These are phyloP conservation scores for Melastoma malabathricum DNA, from an alignment of 345 rosid genomes.

Conservation along the genomic window DNA sequence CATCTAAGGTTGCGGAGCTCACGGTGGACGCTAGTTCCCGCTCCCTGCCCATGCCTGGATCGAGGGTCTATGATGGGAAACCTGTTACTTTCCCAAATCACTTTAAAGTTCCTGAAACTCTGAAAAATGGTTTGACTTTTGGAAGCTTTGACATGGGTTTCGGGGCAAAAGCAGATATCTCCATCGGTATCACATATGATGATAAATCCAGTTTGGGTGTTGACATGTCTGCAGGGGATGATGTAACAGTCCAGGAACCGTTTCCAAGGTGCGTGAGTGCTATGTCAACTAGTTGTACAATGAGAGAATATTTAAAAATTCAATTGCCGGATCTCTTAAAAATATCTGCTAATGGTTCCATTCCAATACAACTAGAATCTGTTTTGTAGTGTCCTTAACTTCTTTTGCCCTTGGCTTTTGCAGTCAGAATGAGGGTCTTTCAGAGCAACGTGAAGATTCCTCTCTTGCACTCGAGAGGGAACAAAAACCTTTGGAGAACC, in stretches of 20 bases:
- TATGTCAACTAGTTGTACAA: too few relatives aligned
- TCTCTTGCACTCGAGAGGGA: slow-evolving; percentile 19
- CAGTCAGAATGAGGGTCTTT: slow-evolving; percentile 26
- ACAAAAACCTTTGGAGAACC: slow-evolving; percentile 11
- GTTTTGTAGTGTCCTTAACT: background rate
- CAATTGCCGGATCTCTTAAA: too few relatives aligned
- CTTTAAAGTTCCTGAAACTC: slow-evolving; percentile 51
- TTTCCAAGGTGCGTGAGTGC: slow-evolving; percentile 45
- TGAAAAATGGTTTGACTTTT: slow-evolving; percentile 65
- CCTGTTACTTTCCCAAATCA: slow-evolving; percentile 74
- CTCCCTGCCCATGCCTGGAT: slow-evolving; percentile 11
- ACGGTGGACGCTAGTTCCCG: slow-evolving; percentile 19
- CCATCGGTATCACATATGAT: slow-evolving; percentile 13
- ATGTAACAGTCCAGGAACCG: slow-evolving; percentile 26
- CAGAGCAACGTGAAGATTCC: slow-evolving; percentile 25
- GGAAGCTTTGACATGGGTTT: slow-evolving; percentile 64
- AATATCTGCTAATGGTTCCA: too few relatives aligned
- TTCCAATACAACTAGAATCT: too few relatives aligned
- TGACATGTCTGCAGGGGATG: slow-evolving; percentile 26
- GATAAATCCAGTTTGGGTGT: slow-evolving; percentile 16
- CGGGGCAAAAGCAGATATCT: slow-evolving; percentile 17
- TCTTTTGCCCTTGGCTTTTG: slow-evolving; percentile 14
- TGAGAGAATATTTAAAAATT: too few relatives aligned
- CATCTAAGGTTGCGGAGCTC: slow-evolving; percentile 20
- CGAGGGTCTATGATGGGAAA: slow-evolving; percentile 27